Evolutionary conservation across 2,329 filamentous ascomycete genomes (phyloP).

Genomic region (Aspergillus oerlinghausenensis): DNA sequence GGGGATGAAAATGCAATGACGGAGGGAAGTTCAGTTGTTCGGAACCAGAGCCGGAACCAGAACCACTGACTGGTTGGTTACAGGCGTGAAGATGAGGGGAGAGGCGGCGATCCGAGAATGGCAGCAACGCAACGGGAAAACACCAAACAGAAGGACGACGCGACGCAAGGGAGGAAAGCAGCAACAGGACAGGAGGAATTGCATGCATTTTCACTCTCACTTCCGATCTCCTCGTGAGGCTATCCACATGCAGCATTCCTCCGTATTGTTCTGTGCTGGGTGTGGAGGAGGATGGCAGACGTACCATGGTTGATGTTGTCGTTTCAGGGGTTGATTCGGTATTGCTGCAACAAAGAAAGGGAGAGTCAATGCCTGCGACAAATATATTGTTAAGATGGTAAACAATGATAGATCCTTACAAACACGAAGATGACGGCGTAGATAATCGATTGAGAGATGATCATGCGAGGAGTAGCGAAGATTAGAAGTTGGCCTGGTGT

Average conservation of each 20-base stretch:
- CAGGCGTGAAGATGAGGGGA: not conserved
- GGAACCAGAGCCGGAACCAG: not conserved
- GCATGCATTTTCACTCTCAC: not conserved
- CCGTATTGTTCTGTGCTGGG: too few relatives aligned
- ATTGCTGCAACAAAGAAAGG: not conserved
- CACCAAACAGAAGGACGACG: not conserved
- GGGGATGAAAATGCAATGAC: not conserved
- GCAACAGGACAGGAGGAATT: not conserved
- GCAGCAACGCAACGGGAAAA: not conserved
- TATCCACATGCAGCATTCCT: not conserved
- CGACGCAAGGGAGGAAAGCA: slow-evolving; percentile 11
- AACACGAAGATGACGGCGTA: not conserved
- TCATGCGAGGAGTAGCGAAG: slow-evolving; percentile 2
- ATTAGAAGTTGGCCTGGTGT: not conserved
- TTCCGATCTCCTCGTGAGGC: not conserved
- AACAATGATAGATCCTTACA: not conserved
- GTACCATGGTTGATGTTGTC: slow-evolving; percentile 3
- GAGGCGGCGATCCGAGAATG: not conserved
- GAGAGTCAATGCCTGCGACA: slow-evolving; percentile 2
- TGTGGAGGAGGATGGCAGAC: not conserved
- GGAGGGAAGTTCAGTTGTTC: not conserved
- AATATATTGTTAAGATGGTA: not conserved
- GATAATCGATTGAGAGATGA: not conserved
- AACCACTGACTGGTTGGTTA: not conserved
- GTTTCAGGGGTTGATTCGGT: not conserved